These are phyloP conservation scores for Lentinula raphanica DNA, from an alignment of 768 basidiomycete species.

Conservation along the genomic window DNA sequence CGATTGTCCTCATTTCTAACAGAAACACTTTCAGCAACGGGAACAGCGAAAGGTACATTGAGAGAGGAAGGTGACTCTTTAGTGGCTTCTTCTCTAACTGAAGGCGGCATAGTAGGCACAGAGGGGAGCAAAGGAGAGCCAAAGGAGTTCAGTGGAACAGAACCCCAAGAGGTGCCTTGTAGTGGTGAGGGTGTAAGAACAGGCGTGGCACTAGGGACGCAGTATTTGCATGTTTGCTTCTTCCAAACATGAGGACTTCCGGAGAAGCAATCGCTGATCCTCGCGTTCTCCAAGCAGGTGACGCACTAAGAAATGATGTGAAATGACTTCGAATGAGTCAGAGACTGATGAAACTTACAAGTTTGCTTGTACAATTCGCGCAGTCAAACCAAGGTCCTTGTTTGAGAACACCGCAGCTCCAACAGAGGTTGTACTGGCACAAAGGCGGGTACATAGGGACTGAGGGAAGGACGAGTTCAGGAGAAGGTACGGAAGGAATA, in stretches of 20 bases:
- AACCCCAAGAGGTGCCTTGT: not conserved
- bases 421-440: slow-evolving; percentile 26
- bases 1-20: slow-evolving; percentile 14
- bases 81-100: not conserved
- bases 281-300: slow-evolving; percentile 20
- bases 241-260: slow-evolving; percentile 25
- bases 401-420: slow-evolving; percentile 27
- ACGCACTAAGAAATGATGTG: slow-evolving; percentile 23
- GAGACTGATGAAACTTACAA: slow-evolving; percentile 23
- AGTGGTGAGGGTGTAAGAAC: slow-evolving; percentile 8
- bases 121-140: not conserved
- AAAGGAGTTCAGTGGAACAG: slow-evolving; percentile 2
- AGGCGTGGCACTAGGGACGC: slow-evolving; percentile 11
- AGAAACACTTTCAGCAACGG: not conserved
- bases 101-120: slow-evolving; percentile 2
- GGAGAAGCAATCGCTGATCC: slow-evolving; percentile 17
- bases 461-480: slow-evolving; percentile 14
- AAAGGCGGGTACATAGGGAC: slow-evolving; percentile 13
- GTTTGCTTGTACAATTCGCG: slow-evolving; percentile 28
- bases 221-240: slow-evolving; percentile 15
- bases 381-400: slow-evolving; percentile 31
- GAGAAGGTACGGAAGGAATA: too few relatives aligned
- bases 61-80: not conserved
- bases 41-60: not conserved
- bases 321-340: slow-evolving; percentile 9